Conservation (phyloP, 495 filamentous ascomycete species). For the Trichoderma orchidacearum region DNA sequence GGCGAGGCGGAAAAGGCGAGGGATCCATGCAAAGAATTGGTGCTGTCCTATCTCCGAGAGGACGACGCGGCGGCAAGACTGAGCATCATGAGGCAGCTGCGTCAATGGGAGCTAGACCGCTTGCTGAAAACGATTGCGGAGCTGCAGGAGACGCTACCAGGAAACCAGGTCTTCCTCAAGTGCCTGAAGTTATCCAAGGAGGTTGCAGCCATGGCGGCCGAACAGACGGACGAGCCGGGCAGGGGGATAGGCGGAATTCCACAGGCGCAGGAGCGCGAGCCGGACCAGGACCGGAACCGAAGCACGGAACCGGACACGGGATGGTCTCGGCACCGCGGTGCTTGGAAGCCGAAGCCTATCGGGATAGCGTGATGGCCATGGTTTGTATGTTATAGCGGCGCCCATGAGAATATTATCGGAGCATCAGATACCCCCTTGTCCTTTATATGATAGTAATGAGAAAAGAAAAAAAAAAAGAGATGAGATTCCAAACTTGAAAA, state of each 20-base stretch:
- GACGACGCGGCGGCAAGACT: conserved; percentile 4
- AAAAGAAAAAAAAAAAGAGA: not conserved
- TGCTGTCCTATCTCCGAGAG: not conserved
- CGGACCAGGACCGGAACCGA: not conserved
- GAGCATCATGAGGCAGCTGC: conserved; percentile 2
- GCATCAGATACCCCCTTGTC: not conserved
- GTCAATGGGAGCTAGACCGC: not conserved
- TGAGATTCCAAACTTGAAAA: not conserved
- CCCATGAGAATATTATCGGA: no score
- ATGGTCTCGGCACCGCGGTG: conserved; percentile 39
- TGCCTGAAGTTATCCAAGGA: conserved; percentile 17
- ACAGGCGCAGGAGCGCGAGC: not conserved
- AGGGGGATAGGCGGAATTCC: not conserved
- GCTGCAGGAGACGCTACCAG: conserved; percentile 17
- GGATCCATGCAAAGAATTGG: conserved; percentile 4
- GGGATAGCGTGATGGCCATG: conserved; percentile 19
- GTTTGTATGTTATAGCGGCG: not conserved
- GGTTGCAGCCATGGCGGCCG: conserved; percentile 2
- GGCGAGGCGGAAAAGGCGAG: not conserved
- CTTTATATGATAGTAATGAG: not conserved
- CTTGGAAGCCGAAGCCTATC: conserved; percentile 50
- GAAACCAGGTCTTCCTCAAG: conserved; percentile 18
- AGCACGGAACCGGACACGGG: conserved; percentile 11
- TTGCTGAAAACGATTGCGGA: conserved; percentile 16
- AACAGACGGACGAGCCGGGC: conserved; percentile 10